phyloP scores from a whole-genome alignment of 2,329 filamentous ascomycete genomes.

The Penicillium sp. region DNA sequence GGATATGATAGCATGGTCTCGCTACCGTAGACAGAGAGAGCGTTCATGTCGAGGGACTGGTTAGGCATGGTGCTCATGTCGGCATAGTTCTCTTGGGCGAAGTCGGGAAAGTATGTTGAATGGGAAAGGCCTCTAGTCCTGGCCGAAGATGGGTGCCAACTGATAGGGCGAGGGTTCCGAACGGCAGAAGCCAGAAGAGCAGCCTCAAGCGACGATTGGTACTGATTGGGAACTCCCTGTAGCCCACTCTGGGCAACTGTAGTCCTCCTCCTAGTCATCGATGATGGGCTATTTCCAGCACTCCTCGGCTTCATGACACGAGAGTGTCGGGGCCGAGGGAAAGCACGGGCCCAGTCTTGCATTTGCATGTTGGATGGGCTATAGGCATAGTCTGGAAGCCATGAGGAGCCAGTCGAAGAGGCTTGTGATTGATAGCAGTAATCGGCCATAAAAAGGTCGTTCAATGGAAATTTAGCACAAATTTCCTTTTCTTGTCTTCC shows the following conservation, averaged over 20 bases:
- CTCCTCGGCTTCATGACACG: slow-evolving; percentile 65
- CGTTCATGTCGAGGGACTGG: slow-evolving; percentile 17
- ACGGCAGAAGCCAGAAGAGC: slow-evolving; percentile 39
- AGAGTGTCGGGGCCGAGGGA: slow-evolving; percentile 51
- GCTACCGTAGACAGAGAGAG: slow-evolving; percentile 15
- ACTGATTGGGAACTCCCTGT: slow-evolving; percentile 43
- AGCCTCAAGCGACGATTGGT: slow-evolving; percentile 48
- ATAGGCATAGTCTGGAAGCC: slow-evolving; percentile 25
- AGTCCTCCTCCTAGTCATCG: slow-evolving; percentile 52
- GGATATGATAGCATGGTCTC: slow-evolving; percentile 26
- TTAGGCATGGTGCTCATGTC: slow-evolving; percentile 17
- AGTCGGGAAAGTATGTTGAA: slow-evolving; percentile 22
- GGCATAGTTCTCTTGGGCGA: slow-evolving; percentile 20
- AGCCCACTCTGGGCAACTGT: slow-evolving; percentile 48
- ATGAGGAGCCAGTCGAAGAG: slow-evolving; percentile 29
- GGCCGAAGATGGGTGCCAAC: slow-evolving; percentile 70
- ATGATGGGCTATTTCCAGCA: slow-evolving; percentile 66
- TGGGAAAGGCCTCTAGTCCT: slow-evolving; percentile 30
- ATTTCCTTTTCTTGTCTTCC: not conserved
- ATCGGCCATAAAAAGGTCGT: slow-evolving; percentile 29
- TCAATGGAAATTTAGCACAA: not conserved
- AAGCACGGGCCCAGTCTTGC: slow-evolving; percentile 48
- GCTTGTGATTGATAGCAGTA: slow-evolving; percentile 29
- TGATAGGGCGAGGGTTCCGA: slow-evolving; percentile 60
- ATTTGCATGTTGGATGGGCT: slow-evolving; percentile 26